phyloP scores from a whole-genome alignment of 73 alveolate species.

The Tetrahymena thermophila region DNA sequence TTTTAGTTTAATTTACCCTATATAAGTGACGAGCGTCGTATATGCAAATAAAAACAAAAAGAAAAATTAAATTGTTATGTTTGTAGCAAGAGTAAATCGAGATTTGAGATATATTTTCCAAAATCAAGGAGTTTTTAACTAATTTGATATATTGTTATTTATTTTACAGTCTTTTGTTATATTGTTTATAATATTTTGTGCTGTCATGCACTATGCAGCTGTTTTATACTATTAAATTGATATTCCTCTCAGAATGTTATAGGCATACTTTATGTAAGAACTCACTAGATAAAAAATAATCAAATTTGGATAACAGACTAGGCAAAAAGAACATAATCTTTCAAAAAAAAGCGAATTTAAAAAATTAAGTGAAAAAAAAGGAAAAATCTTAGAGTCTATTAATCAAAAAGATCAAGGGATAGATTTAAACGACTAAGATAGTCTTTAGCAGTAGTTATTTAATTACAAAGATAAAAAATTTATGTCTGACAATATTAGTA shows the following conservation, averaged over 20 bases:
- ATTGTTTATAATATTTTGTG: not conserved
- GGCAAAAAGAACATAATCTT: not conserved
- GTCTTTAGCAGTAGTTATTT: too few relatives aligned
- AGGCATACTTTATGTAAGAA: not conserved
- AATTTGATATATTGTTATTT: not conserved
- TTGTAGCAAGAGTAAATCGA: not conserved
- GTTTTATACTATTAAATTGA: not conserved
- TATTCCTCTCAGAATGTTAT: not conserved
- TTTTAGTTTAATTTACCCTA: not conserved
- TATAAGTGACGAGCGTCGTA: not conserved
- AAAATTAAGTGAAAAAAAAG: too few relatives aligned
- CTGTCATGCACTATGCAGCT: not conserved
- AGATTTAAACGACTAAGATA: not conserved
- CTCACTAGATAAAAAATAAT: not conserved
- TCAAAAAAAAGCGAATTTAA: not conserved
- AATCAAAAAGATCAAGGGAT: not conserved
- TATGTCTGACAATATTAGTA: too few relatives aligned
- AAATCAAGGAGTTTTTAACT: not conserved
- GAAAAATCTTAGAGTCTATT: not conserved
- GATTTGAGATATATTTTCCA: not conserved
- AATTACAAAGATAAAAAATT: not conserved
- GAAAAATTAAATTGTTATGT: not conserved
- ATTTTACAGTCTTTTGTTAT: not conserved
- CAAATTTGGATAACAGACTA: not conserved
- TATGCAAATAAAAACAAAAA: not conserved